Base-by-base conservation (phyloP, 345 rosid genomes). In the Excoecaria cochinchinensis region DNA sequence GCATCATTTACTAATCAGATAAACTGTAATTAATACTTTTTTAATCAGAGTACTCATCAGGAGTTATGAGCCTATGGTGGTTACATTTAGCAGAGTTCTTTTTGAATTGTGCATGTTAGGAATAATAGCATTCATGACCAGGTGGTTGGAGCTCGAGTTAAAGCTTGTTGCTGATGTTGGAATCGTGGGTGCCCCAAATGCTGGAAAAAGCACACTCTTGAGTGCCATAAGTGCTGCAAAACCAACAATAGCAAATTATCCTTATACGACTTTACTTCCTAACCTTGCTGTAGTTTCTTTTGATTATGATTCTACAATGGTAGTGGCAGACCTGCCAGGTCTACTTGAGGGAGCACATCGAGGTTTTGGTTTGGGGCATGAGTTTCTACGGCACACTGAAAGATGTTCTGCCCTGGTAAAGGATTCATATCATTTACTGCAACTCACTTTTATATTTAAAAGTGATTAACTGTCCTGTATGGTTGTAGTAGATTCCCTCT, bases 111-210 rank as follows among this genome's bases (percentile, higher is more conserved):
- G 69, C 36, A 55, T 63, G 1, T 72, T 63, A 64, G 81, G 75
- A 73, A 75, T 74, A 63, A 70, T 80, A 77, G 77, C 75, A 22
- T 68, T 77, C 56, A 69, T 77, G 61, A 67, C 79, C 87, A 95
- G 98, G 99, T 95, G 98, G 99, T 73, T 95, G 77, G 95, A 95
- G 60, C 87, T 95, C 85, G 99, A 95, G 85, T 85, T 92, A 73
- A 90, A 92, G 84, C 85, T 95, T 67, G 94, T 95, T 8, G 96
- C 97, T 0, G 97, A 92, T 82, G 94, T 95, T 21, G 99, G 99
- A 63, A 89, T 95, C 8, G 89, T 92, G 22, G 99, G 99, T 71
- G 98, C 94, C 46, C 96, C 97, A 74, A 95, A 92, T 88, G 99
- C 98, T 48, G 96, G 99, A 63, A 95, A 95, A 84, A 95, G 97